These are phyloP conservation scores for Nadsonia fulvescens DNA, from an alignment of 805 yeast genomes.

Conservation along the genomic window DNA sequence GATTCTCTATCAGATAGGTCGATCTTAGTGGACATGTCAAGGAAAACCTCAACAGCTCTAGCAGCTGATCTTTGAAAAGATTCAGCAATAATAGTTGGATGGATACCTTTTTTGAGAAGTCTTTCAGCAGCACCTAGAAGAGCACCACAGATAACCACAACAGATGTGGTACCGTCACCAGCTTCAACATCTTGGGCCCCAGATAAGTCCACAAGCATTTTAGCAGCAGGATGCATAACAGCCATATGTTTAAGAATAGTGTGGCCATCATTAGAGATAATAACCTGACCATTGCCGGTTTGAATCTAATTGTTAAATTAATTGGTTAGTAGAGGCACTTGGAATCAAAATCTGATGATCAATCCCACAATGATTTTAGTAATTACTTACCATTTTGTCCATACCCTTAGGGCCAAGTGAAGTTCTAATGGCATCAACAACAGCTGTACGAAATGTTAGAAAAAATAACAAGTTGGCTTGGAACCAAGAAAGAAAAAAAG, in stretches of 20 bases:
- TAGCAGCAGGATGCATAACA: constrained; percentile 94
- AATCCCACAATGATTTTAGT: constrained; percentile 2
- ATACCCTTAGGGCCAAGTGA: constrained; percentile 97
- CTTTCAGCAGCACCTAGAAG: constrained; percentile 88
- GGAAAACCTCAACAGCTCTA: constrained; percentile 62
- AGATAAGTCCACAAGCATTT: constrained; percentile 91
- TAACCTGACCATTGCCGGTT: constrained; percentile 79
- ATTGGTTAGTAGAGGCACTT: constrained; percentile 4
- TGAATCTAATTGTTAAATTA: too few relatives aligned
- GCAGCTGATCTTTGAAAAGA: constrained; percentile 78
- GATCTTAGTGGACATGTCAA: constrained; percentile 71
- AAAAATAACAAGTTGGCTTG: not conserved
- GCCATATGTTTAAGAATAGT: constrained; percentile 96
- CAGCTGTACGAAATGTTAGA: constrained; percentile 28
- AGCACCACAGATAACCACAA: constrained; percentile 89
- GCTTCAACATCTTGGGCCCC: constrained; percentile 98
- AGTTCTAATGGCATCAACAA: constrained; percentile 87
- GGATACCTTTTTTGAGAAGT: constrained; percentile 71
- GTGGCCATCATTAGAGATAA: constrained; percentile 96
- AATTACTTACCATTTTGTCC: constrained; percentile 70
- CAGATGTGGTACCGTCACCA: constrained; percentile 99
- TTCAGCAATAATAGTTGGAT: constrained; percentile 89
- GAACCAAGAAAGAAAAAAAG: not conserved
- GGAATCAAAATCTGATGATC: too few relatives aligned
- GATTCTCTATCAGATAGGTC: constrained; percentile 68